Evolutionary conservation across 2,329 filamentous ascomycete genomes (phyloP).

Genomic region (Botrytis tulipae): DNA sequence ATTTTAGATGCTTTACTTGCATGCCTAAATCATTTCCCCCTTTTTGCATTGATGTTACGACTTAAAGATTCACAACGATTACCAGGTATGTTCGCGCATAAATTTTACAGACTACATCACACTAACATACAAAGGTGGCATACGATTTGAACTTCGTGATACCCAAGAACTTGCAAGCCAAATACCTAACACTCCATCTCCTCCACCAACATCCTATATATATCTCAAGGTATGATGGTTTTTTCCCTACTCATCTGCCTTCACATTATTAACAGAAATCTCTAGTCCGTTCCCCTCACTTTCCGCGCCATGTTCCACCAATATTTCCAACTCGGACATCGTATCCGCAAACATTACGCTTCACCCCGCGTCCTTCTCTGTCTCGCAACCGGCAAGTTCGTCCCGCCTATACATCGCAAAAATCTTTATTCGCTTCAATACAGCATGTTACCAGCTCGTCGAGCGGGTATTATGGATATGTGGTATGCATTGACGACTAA

Average conservation of each 20-base stretch:
- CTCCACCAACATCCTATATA: slow-evolving; percentile 72
- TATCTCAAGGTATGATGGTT: slow-evolving; percentile 66
- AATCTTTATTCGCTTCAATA: slow-evolving; percentile 97
- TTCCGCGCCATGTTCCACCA: slow-evolving; percentile 96
- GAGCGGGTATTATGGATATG: slow-evolving; percentile 79
- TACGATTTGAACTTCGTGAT: slow-evolving; percentile 86
- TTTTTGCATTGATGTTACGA: slow-evolving; percentile 94
- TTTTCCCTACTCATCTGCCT: not conserved
- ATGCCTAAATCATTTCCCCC: slow-evolving; percentile 93
- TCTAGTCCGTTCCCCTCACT: slow-evolving; percentile 79
- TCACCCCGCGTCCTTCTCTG: slow-evolving; percentile 85
- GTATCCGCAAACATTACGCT: slow-evolving; percentile 92
- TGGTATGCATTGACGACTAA: slow-evolving; percentile 53
- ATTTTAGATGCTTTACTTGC: slow-evolving; percentile 87
- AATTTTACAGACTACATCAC: slow-evolving; percentile 9
- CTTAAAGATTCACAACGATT: slow-evolving; percentile 89
- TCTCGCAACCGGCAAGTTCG: slow-evolving; percentile 84
- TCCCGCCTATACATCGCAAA: slow-evolving; percentile 90
- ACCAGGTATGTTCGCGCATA: slow-evolving; percentile 59
- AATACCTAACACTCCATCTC: slow-evolving; percentile 27
- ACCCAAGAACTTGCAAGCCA: slow-evolving; percentile 53
- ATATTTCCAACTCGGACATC: slow-evolving; percentile 90
- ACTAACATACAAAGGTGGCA: slow-evolving; percentile 57
- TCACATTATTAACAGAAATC: slow-evolving; percentile 41
- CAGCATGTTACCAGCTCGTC: slow-evolving; percentile 85